Percentiles rank a stretch among this genome's conserved stretches.
phyloP scores from a whole-genome alignment of 1,139 yeast species.

The Barnettozyma hawaiiensis region DNA sequence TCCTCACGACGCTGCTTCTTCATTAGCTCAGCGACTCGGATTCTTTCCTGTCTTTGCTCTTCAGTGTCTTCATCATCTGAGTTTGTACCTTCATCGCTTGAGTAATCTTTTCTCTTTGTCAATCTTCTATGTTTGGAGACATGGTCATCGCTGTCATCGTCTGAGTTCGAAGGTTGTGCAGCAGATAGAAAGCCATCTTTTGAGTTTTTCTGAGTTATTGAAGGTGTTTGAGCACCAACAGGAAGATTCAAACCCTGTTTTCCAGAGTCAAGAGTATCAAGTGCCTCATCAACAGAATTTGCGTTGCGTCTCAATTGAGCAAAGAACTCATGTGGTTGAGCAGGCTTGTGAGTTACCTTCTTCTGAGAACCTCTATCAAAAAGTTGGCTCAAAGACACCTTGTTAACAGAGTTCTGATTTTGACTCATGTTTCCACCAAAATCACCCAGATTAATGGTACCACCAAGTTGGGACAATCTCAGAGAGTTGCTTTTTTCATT shows the following conservation, averaged over 20 bases:
- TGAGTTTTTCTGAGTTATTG: background rate
- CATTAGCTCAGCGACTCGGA: conserved; percentile 19
- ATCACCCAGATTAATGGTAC: conserved; percentile 27
- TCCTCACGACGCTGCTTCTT: conserved; percentile 26
- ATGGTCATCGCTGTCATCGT: conserved; percentile 11
- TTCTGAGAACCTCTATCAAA: conserved; percentile 19
- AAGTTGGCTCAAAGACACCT: conserved; percentile 18
- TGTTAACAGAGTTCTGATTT: conserved; percentile 14
- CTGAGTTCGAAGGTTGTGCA: background rate
- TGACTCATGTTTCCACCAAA: conserved; percentile 30
- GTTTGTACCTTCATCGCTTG: conserved; percentile 11
- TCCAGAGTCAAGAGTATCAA: background rate
- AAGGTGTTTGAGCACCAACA: background rate
- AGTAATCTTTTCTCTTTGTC: conserved; percentile 2
- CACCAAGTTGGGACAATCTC: conserved; percentile 7
- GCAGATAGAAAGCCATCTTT: background rate
- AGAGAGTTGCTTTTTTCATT: background rate
- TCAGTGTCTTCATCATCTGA: conserved; percentile 19
- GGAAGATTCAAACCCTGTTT: background rate
- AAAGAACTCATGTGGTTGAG: conserved; percentile 14
- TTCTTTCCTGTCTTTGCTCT: conserved; percentile 18
- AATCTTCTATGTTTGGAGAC: conserved; percentile 10
- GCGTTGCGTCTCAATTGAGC: conserved; percentile 13
- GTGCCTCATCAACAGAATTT: background rate
- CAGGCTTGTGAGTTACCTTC: background rate